Evolutionary conservation across 495 filamentous ascomycete genomes (phyloP), one percentile per base, ranked within the genome.

Genomic region (Penicillium flavigenum): DNA sequence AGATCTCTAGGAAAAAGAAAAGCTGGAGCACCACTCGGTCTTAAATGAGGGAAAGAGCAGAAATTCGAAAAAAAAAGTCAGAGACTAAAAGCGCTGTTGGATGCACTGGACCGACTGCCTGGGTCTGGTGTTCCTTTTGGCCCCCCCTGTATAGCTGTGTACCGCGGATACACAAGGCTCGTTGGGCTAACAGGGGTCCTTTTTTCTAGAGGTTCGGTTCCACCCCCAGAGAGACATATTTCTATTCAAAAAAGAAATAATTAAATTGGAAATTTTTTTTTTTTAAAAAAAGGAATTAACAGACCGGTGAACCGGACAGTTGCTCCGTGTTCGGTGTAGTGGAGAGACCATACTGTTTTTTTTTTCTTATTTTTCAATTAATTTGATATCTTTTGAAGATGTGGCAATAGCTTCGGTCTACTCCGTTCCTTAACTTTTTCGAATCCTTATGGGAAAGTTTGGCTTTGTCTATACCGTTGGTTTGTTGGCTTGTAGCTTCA

Each of bases 151-250:
- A 54, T 56, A 47, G 59, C 50, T 55, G 63, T 64, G 60, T 68
- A 68, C 62, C 62, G 62, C 63, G 58, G 65, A 66, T 68, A 68
- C 63, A 66, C 63, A 61, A 60, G 56, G 49, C 58, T 58, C 48
- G 31, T 54, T 45, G 54, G 52, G 44, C 56, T 62, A 64, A 59
- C 59, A 65, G 63, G 58, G 57, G 54, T 48, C 22, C 17, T 31
- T 42, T 52, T 43, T 31, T 9, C 1, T 24, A 31, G 50, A 51
- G 51, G 47, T 29, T 47, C 16, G 47, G 51, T 49, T 63, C 60
- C 65, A 62, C 56, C 56, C 55, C 53, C 58, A 60, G 57, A 61
- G 27, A 29, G 27, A 29, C 27, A 29, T 8, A 8, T 29, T 29
- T 29, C 27, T 29, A 29, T 29, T 29, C 27, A 29, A 8, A 52